phyloP scores from a whole-genome alignment of 1,139 yeast species.

The Yamadazyma spencermartinsiae region DNA sequence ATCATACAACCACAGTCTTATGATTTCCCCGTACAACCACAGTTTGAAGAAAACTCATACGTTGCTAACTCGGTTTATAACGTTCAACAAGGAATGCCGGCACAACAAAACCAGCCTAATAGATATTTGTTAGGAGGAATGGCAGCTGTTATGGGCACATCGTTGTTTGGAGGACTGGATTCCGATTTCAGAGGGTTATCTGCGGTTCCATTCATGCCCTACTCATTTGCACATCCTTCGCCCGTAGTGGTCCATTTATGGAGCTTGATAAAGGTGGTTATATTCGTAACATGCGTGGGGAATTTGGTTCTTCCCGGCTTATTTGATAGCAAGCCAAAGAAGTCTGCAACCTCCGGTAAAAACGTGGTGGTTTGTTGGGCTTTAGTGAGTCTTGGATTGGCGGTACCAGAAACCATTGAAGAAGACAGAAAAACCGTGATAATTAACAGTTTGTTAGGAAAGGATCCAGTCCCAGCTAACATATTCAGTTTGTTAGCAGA shows the following conservation, averaged over 20 bases:
- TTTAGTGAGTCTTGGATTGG: slow-evolving; percentile 31
- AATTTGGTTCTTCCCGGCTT: slow-evolving; percentile 26
- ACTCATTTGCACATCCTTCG: slow-evolving; percentile 25
- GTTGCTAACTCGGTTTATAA: not conserved
- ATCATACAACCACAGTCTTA: not conserved
- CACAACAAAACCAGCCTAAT: slow-evolving; percentile 22
- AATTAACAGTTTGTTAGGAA: slow-evolving; percentile 25
- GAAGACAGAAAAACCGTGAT: slow-evolving; percentile 21
- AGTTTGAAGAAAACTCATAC: not conserved
- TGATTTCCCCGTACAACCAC: no score
- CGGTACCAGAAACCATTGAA: slow-evolving; percentile 26
- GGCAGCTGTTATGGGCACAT: slow-evolving; percentile 54
- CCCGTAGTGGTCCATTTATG: slow-evolving; percentile 27
- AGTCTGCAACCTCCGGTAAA: slow-evolving; percentile 4
- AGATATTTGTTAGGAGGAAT: slow-evolving; percentile 54
- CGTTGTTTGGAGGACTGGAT: slow-evolving; percentile 34
- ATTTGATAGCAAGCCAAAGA: slow-evolving; percentile 9
- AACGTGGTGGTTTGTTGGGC: slow-evolving; percentile 22
- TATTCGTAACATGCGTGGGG: slow-evolving; percentile 29
- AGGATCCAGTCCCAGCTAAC: slow-evolving; percentile 11
- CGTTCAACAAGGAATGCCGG: slow-evolving; percentile 1
- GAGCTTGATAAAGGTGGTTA: slow-evolving; percentile 25
- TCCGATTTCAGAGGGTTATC: slow-evolving; percentile 43
- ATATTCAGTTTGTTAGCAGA: slow-evolving; percentile 24
- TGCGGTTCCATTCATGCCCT: slow-evolving; percentile 37